Base-by-base conservation (phyloP, 306 rosid genomes). In the Cucumis cinereus region DNA sequence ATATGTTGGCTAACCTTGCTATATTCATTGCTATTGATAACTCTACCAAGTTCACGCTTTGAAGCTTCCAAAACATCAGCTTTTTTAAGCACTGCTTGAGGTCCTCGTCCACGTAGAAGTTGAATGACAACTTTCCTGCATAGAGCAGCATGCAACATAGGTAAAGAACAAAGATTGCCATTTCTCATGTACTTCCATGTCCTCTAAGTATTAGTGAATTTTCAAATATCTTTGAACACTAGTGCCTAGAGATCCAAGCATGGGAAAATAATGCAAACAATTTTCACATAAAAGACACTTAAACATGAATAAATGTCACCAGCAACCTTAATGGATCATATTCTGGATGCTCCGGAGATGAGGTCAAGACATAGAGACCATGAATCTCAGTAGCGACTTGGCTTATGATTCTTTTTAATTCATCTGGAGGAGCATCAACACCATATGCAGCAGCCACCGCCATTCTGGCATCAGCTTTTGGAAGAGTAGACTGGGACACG, bases 101-200 rank as follows among this genome's bases (percentile, higher is more conserved):
- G 87, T 83, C 87, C 91, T 49, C 80, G 83, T 77, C 87, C 88
- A 45, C 87, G 84, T 75, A 92, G 88, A 87, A 92, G 84, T 60
- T 86, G 86, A 59, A 94, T 88, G 15, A 94, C 96, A 60, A 94
- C 89, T 78, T 87, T 88, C 85, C 99, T 90, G 89, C 85, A 86
- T 59, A 14, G 74, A 49, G 67, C 70, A 81, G 83, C 61, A 26
- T n/a, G 45, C 74, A 6, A 41, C 70, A 8, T 43, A 6, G 55
- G 57, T 30, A 64, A 22, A 43, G 23, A 77, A 38, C 36, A 23
- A 38, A 70, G 57, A 55, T 6, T 6, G 15, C 53, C 40, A 26
- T 7, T 35, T 47, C 16, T 45, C 73, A 3, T 20, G 73, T 23
- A 24, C 16, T 30, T 4, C 45, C n/a, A 45, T 12, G 22, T 15